phyloP scores from a whole-genome alignment of 2,329 filamentous ascomycete genomes.

The Juglanconis juglandina region DNA sequence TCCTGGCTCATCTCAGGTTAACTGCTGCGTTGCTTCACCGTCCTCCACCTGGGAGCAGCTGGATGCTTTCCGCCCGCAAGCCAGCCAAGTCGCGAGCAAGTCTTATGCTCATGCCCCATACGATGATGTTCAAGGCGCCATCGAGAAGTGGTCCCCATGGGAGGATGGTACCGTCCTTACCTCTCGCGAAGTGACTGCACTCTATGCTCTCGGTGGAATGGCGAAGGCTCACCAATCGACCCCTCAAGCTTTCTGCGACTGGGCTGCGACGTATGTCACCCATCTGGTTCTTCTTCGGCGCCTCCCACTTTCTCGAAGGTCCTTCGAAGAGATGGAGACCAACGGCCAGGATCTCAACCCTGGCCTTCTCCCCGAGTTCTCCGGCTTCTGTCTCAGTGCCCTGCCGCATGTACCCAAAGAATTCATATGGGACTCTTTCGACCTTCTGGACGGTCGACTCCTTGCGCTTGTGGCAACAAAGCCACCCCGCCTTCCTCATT shows the following conservation, averaged over 20 bases:
- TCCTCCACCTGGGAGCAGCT: conserved; percentile 10
- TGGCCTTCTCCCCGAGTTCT: conserved; percentile 4
- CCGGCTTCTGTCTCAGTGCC: background rate
- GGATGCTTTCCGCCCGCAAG: background rate
- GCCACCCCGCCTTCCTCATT: conserved; percentile 6
- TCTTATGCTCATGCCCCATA: background rate
- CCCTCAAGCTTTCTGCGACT: conserved; percentile 8
- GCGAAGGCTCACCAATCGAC: conserved; percentile 11
- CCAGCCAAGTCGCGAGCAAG: too few species aligned
- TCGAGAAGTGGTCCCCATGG: conserved; percentile 21
- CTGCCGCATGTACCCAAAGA: conserved; percentile 14
- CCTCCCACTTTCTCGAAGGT: conserved; percentile 23
- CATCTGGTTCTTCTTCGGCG: conserved; percentile 26
- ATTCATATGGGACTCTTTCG: conserved; percentile 23
- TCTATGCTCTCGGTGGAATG: conserved; percentile 21
- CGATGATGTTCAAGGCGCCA: background rate
- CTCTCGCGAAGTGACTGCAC: conserved; percentile 14
- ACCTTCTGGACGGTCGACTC: conserved; percentile 24
- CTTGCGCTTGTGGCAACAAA: conserved; percentile 1
- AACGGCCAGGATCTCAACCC: background rate
- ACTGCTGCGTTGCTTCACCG: conserved; percentile 16
- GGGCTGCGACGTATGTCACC: conserved; percentile 22
- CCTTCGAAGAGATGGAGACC: conserved; percentile 7
- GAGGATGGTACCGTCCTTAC: conserved; percentile 10
- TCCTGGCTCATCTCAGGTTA: background rate